These are phyloP conservation scores for Zymoseptoria brevis DNA, from an alignment of 2,329 filamentous ascomycete species.

Conservation along the genomic window DNA sequence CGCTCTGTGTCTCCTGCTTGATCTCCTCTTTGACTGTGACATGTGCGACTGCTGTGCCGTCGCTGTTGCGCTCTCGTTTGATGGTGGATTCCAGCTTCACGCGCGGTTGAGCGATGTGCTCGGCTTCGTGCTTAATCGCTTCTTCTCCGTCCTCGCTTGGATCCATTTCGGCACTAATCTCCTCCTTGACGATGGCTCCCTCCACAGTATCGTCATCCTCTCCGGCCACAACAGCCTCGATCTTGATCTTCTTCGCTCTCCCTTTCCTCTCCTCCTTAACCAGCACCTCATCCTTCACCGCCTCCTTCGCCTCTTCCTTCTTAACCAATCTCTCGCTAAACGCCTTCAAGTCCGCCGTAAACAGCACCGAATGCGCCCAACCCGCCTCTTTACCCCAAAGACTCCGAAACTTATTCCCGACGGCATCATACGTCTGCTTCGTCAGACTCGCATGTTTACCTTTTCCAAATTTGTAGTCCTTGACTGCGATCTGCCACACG, in stretches of 20 bases:
- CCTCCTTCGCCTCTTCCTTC: constrained; percentile 42
- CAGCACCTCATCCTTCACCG: constrained; percentile 29
- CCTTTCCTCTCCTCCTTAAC: constrained; percentile 21
- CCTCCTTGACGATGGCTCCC: constrained; percentile 30
- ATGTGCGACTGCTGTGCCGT: background rate
- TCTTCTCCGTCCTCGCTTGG: background rate
- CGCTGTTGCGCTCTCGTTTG: background rate
- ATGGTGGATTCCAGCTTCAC: background rate
- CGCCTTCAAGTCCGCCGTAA: constrained; percentile 81
- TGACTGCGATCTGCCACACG: constrained; percentile 95
- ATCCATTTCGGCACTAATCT: constrained; percentile 9
- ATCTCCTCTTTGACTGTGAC: background rate
- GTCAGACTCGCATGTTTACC: constrained; percentile 77
- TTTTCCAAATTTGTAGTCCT: constrained; percentile 88
- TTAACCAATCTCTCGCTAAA: constrained; percentile 62
- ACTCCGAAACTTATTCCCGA: constrained; percentile 79
- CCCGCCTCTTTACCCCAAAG: constrained; percentile 92
- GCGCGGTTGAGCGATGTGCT: background rate
- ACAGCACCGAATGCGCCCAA: constrained; percentile 95
- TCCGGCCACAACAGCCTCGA: constrained; percentile 2
- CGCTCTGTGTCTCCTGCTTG: background rate
- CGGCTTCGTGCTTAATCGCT: background rate
- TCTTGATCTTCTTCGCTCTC: constrained; percentile 32
- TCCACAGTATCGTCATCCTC: constrained; percentile 32
- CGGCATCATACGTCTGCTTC: constrained; percentile 78